Evolutionary conservation across 495 filamentous ascomycete genomes (phyloP).

Genomic region (Aspergillus biplanus): DNA sequence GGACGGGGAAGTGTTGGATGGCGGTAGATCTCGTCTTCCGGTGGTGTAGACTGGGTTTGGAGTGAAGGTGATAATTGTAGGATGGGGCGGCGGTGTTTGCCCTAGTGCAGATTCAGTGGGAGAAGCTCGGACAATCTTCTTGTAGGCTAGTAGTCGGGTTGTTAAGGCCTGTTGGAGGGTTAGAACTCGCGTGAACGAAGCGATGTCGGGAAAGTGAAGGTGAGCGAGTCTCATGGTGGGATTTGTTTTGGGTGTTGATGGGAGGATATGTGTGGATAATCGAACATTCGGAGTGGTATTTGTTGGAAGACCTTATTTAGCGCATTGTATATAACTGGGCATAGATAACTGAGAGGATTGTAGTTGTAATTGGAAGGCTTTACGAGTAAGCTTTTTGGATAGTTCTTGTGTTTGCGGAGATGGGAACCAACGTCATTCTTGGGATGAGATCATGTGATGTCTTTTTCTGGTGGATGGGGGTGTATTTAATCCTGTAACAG

Average conservation of each 20-base stretch:
- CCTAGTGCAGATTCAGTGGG: conserved; percentile 24
- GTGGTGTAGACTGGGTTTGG: conserved; percentile 87
- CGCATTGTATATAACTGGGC: neutral
- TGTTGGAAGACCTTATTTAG: neutral
- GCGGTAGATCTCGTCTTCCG: conserved; percentile 77
- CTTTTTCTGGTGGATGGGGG: neutral
- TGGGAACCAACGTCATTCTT: conserved; percentile 14
- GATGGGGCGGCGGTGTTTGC: conserved; percentile 48
- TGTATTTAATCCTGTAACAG: neutral
- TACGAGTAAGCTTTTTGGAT: neutral
- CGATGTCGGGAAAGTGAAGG: conserved; percentile 67
- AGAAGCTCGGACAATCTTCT: conserved; percentile 35
- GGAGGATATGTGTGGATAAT: neutral
- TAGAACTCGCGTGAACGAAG: conserved; percentile 52
- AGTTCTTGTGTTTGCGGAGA: neutral
- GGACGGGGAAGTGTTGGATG: conserved; percentile 48
- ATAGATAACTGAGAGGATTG: neutral
- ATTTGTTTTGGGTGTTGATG: neutral
- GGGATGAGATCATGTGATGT: conserved; percentile 19
- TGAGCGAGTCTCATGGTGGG: conserved; percentile 61
- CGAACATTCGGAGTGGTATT: neutral
- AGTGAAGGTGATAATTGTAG: conserved; percentile 81
- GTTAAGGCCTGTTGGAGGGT: conserved; percentile 54
- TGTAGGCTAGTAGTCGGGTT: conserved; percentile 48
- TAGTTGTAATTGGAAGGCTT: conserved; percentile 7